Conservation (phyloP, 352 stramenopile genomes). For the Globisporangium radiosum region DNA sequence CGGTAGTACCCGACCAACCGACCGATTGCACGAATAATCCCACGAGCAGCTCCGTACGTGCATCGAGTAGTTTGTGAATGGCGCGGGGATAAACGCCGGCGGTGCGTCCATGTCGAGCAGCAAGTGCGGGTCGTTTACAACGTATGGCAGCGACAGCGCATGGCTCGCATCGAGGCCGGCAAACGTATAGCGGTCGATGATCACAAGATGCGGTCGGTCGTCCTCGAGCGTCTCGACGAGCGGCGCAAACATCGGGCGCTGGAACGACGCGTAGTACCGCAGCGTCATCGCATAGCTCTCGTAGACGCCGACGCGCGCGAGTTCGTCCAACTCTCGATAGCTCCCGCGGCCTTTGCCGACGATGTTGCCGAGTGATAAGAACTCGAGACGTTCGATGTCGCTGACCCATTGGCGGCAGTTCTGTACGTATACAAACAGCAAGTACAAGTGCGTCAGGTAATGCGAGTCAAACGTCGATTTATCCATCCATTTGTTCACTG, state of each 20-base stretch:
- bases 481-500: no score
- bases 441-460: not conserved
- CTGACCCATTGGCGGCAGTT: conserved; percentile 73
- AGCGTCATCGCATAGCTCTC: conserved; percentile 61
- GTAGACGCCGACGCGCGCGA: conserved; percentile 41
- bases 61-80: conserved; percentile 79
- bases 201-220: conserved; percentile 56
- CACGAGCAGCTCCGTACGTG: conserved; percentile 21
- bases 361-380: conserved; percentile 73
- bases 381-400: conserved; percentile 71
- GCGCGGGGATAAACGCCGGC: conserved; percentile 69
- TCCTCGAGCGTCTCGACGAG: conserved; percentile 57
- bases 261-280: conserved; percentile 72
- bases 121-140: conserved; percentile 77
- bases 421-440: conserved; percentile 12
- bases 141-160: conserved; percentile 56
- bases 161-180: conserved; percentile 67
- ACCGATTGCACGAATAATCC: no score
- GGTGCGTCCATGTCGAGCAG: conserved; percentile 83
- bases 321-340: conserved; percentile 22
- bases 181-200: conserved; percentile 82
- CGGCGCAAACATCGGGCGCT: conserved; percentile 61
- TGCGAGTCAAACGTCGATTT: not conserved
- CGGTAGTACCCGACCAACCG: no score
- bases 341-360: conserved; percentile 25